Conservation (phyloP, 2,329 filamentous ascomycete genomes). For the Ophiosphaerella herpotricha region DNA sequence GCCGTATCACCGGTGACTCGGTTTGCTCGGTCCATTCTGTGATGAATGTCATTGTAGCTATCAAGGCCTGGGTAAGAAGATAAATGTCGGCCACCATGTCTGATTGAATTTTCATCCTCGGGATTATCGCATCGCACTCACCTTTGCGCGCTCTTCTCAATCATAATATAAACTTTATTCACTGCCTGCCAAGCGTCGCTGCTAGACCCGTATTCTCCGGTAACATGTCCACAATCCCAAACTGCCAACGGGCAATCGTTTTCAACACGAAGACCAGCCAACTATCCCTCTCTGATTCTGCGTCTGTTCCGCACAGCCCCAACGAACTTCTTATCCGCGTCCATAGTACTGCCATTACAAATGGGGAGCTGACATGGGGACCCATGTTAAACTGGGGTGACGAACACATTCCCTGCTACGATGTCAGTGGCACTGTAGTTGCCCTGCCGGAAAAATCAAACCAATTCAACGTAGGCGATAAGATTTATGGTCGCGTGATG, state of each 20-base stretch:
- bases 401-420: slow-evolving; percentile 47
- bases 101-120: background rate
- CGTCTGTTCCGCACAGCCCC: slow-evolving; percentile 10
- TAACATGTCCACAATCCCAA: background rate
- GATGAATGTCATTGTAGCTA: too few relatives aligned
- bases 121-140: background rate
- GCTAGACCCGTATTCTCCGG: too few relatives aligned
- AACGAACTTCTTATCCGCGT: slow-evolving; percentile 49
- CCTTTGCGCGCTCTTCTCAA: background rate
- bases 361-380: slow-evolving; percentile 52
- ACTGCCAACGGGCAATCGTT: slow-evolving; percentile 20
- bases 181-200: too few relatives aligned
- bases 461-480: slow-evolving; percentile 45
- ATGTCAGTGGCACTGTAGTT: slow-evolving; percentile 52
- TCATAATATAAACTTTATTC: too few relatives aligned
- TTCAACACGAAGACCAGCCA: slow-evolving; percentile 19
- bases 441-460: slow-evolving; percentile 35
- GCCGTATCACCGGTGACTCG: background rate
- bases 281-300: slow-evolving; percentile 13
- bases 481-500: slow-evolving; percentile 22
- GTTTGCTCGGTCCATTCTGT: background rate
- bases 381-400: slow-evolving; percentile 26
- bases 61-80: too few relatives aligned
- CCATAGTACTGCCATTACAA: slow-evolving; percentile 48
- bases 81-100: too few relatives aligned